Evolutionary conservation across 306 rosid genomes (phyloP).

Genomic region (Cicer chorassanicum): DNA sequence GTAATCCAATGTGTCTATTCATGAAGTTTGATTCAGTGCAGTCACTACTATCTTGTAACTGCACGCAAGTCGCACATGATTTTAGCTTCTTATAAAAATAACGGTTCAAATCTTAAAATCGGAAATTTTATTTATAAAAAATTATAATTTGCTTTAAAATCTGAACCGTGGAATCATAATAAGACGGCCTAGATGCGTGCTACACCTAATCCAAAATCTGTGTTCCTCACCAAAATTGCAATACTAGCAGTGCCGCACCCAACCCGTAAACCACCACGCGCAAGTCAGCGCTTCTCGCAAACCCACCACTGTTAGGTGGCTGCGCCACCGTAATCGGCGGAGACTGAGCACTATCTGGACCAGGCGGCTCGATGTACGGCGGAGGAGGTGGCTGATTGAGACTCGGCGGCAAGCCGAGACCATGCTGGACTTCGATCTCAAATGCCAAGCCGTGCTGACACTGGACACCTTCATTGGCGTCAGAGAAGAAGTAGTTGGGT

Average conservation of each 20-base stretch:
- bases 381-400: conserved; percentile 94
- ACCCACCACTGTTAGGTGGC: conserved; percentile 43
- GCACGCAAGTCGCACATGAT: no score
- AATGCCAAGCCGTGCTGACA: conserved; percentile 81
- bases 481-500: conserved; percentile 75
- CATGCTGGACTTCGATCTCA: conserved; percentile 63
- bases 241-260: conserved; percentile 26
- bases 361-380: conserved; percentile 68
- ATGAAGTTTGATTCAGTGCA: no score
- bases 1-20: no score
- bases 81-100: no score
- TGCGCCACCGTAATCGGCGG: conserved; percentile 49
- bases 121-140: no score
- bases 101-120: no score
- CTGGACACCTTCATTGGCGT: conserved; percentile 60
- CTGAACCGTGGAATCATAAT: no score
- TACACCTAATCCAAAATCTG: not conserved
- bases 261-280: conserved; percentile 40
- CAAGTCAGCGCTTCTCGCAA: conserved; percentile 36
- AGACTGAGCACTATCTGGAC: conserved; percentile 49
- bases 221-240: conserved; percentile 14
- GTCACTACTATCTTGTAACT: no score
- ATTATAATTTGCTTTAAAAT: no score
- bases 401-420: conserved; percentile 81
- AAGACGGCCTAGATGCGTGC: no score